Evolutionary conservation across 164 flowering plant genomes (phyloP).

Genomic region (Platanus orientalis): DNA sequence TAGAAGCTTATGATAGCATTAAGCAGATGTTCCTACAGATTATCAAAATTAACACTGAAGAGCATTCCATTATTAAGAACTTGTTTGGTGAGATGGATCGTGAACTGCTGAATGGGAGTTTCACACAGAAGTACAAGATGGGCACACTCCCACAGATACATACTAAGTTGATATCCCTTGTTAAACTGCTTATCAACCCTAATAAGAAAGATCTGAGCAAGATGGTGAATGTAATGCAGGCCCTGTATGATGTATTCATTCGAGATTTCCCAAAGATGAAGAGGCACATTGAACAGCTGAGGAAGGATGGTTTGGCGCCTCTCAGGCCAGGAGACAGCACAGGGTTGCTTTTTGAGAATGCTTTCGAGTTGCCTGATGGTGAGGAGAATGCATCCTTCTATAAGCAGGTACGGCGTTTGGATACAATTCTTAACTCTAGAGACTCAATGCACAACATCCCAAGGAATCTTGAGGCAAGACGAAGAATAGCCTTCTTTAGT

Average conservation of each 20-base stretch:
- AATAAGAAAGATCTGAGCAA: slow-evolving; percentile 39
- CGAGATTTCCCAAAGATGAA: slow-evolving; percentile 59
- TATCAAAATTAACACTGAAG: slow-evolving; percentile 49
- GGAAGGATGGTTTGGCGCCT: slow-evolving; percentile 59
- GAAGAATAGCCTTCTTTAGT: slow-evolving; percentile 83
- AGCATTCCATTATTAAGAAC: slow-evolving; percentile 46
- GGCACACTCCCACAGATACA: slow-evolving; percentile 46
- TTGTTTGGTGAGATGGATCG: slow-evolving; percentile 58
- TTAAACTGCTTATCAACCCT: slow-evolving; percentile 46
- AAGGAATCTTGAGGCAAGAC: slow-evolving; percentile 72
- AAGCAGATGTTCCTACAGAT: slow-evolving; percentile 52
- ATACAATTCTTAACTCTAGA: slow-evolving; percentile 65
- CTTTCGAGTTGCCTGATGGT: slow-evolving; percentile 53
- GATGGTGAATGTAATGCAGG: slow-evolving; percentile 67
- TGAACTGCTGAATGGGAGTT: slow-evolving; percentile 37
- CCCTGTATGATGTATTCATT: slow-evolving; percentile 63
- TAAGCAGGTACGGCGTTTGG: slow-evolving; percentile 62
- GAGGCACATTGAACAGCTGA: slow-evolving; percentile 37
- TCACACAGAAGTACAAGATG: slow-evolving; percentile 46
- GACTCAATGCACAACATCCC: slow-evolving; percentile 89
- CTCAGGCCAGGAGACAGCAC: slow-evolving; percentile 21
- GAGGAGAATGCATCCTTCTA: slow-evolving; percentile 44
- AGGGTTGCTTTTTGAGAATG: slow-evolving; percentile 78
- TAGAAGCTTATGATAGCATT: slow-evolving; percentile 81
- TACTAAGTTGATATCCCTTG: slow-evolving; percentile 46